phyloP scores from a whole-genome alignment of 1,284 basidiomycete species.

The Mycosarcoma maydis region DNA sequence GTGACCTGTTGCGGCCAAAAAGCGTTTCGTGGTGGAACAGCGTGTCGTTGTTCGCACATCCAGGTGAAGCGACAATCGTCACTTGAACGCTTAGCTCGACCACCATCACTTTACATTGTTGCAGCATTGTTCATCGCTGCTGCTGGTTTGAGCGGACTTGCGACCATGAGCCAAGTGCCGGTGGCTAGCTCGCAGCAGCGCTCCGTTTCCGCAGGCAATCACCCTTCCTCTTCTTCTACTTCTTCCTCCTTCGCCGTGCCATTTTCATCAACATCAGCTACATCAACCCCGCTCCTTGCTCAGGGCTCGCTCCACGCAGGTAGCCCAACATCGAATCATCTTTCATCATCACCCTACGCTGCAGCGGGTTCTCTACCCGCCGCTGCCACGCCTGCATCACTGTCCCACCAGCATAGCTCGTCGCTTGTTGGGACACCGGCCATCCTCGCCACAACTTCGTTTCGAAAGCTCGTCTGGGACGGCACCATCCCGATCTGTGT shows the following conservation, averaged over 20 bases:
- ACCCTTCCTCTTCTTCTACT: conserved; percentile 26
- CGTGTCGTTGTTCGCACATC: conserved; percentile 17
- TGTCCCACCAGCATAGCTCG: conserved; percentile 3
- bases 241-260: conserved; percentile 13
- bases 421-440: not conserved
- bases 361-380: conserved; percentile 4
- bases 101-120: conserved; percentile 5
- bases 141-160: too few relatives aligned
- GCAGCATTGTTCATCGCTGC: not conserved
- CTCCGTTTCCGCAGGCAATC: conserved; percentile 34
- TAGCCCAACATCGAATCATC: conserved; percentile 13
- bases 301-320: conserved; percentile 10
- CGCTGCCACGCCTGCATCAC: conserved; percentile 16
- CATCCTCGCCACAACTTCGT: conserved; percentile 15
- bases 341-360: conserved; percentile 15
- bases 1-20: too few relatives aligned
- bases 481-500: conserved; percentile 55
- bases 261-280: conserved; percentile 11
- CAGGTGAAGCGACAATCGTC: not conserved
- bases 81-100: not conserved
- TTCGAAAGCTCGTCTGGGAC: conserved; percentile 50
- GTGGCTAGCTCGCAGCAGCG: conserved; percentile 31
- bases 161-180: conserved; percentile 29
- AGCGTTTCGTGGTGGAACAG: too few relatives aligned
- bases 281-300: conserved; percentile 17